Percentiles rank a stretch among this genome's conserved stretches.
Conservation (phyloP, 306 rosid genomes). For the Inga leiocalycina region DNA sequence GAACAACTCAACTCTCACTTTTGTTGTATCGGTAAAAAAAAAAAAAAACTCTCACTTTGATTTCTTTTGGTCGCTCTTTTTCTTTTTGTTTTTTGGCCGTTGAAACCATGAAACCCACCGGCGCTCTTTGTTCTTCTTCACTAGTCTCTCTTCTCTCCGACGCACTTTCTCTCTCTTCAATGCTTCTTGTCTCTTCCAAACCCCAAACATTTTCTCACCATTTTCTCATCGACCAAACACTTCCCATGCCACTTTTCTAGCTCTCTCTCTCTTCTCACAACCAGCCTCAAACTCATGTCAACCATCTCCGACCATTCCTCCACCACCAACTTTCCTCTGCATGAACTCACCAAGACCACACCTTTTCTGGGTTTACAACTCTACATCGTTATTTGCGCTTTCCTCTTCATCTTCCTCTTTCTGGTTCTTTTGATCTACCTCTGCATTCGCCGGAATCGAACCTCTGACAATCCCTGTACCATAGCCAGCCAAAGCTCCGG, state of each 20-base stretch:
- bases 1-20: constrained; percentile 18
- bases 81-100: constrained; percentile 56
- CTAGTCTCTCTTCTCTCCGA: background rate
- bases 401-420: constrained; percentile 39
- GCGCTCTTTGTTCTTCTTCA: constrained; percentile 19
- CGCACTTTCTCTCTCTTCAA: constrained; percentile 16
- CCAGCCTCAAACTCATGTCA: constrained; percentile 55
- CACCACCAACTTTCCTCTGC: constrained; percentile 1
- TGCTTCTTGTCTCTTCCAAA: constrained; percentile 7
- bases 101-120: constrained; percentile 35
- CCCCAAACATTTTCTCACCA: background rate
- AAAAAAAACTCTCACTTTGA: background rate
- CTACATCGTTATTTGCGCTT: constrained; percentile 50
- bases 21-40: background rate
- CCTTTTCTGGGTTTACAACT: constrained; percentile 52
- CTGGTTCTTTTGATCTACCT: constrained; percentile 51
- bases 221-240: constrained; percentile 36
- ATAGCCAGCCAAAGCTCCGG: constrained; percentile 81
- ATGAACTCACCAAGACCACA: constrained; percentile 37
- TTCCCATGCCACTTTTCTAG: background rate
- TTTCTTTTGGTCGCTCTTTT: background rate
- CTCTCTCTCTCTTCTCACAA: background rate
- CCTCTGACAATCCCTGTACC: constrained; percentile 40
- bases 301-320: constrained; percentile 45
- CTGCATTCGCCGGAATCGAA: constrained; percentile 52